Conservation (phyloP, 2,329 filamentous ascomycete genomes). For the Apiospora kogelbergensis region DNA sequence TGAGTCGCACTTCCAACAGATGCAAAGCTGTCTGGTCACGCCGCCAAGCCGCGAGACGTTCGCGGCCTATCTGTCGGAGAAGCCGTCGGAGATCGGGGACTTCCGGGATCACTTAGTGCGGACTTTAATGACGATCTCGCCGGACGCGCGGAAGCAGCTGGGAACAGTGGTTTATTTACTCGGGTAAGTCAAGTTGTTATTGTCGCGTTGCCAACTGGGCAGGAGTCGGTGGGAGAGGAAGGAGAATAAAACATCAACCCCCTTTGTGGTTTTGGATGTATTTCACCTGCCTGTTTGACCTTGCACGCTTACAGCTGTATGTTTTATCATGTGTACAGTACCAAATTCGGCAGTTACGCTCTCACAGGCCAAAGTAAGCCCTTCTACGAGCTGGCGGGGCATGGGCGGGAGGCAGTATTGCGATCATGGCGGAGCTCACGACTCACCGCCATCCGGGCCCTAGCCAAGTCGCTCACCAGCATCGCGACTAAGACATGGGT, state of each 20-base stretch:
- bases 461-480: conserved; percentile 43
- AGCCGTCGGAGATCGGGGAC: conserved; percentile 38
- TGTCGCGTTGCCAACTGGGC: too few species aligned
- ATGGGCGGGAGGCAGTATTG: conserved; percentile 48
- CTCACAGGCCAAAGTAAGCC: conserved; percentile 52
- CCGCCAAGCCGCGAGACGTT: conserved; percentile 27
- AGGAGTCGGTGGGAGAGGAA: too few species aligned
- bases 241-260: too few species aligned
- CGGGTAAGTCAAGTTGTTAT: not conserved
- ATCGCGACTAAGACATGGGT: conserved; percentile 45
- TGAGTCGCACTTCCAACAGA: conserved; percentile 29
- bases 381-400: conserved; percentile 46
- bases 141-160: conserved; percentile 8
- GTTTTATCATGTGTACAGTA: conserved; percentile 33
- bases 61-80: conserved; percentile 40
- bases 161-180: conserved; percentile 7
- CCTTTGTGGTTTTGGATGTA: too few species aligned
- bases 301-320: not conserved
- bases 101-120: conserved; percentile 41
- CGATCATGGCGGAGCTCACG: conserved; percentile 47
- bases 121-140: conserved; percentile 17
- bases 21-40: conserved; percentile 19
- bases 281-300: too few species aligned
- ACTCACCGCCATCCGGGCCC: conserved; percentile 43
- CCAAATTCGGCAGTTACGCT: conserved; percentile 48